phyloP scores from a whole-genome alignment of 2,329 filamentous ascomycete species.

The Aspergillaceae sp. region DNA sequence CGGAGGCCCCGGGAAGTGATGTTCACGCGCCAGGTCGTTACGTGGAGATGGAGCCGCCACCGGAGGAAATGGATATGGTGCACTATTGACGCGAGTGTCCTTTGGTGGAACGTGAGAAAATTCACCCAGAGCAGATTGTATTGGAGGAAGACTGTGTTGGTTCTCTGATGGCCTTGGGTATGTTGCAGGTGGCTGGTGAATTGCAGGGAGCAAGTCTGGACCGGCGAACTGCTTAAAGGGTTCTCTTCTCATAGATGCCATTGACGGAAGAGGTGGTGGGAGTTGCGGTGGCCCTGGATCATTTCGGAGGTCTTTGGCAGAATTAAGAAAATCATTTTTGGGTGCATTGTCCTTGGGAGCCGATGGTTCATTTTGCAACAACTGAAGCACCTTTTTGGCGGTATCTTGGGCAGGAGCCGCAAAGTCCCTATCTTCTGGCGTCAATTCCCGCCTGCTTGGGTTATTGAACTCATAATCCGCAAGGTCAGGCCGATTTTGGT shows the following conservation, averaged over 20 bases:
- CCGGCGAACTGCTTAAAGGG: neutral
- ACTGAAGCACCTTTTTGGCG: neutral
- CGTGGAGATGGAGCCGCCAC: conserved; percentile 18
- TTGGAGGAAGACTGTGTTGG: conserved; percentile 33
- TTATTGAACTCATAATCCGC: conserved; percentile 48
- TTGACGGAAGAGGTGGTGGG: neutral
- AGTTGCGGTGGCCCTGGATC: neutral
- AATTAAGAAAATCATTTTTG: neutral
- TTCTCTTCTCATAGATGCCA: neutral
- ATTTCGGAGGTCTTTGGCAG: neutral
- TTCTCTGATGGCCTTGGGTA: conserved; percentile 27
- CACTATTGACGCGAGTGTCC: conserved; percentile 19
- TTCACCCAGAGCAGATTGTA: conserved; percentile 30
- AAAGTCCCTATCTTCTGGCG: conserved; percentile 29
- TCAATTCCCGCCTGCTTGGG: conserved; percentile 39
- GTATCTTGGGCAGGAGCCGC: conserved; percentile 15
- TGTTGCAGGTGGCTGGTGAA: conserved; percentile 21
- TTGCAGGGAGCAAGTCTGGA: neutral
- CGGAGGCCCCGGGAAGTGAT: conserved; percentile 19
- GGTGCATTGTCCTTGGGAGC: conserved; percentile 1
- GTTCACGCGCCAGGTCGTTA: conserved; percentile 22
- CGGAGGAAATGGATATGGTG: conserved; percentile 15
- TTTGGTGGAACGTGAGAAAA: conserved; percentile 18
- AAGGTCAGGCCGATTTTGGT: conserved; percentile 57
- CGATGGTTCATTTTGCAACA: neutral